Percentiles rank a stretch among this genome's conserved stretches.
Conservation (phyloP, 345 rosid species). For the Brassica incana region DNA sequence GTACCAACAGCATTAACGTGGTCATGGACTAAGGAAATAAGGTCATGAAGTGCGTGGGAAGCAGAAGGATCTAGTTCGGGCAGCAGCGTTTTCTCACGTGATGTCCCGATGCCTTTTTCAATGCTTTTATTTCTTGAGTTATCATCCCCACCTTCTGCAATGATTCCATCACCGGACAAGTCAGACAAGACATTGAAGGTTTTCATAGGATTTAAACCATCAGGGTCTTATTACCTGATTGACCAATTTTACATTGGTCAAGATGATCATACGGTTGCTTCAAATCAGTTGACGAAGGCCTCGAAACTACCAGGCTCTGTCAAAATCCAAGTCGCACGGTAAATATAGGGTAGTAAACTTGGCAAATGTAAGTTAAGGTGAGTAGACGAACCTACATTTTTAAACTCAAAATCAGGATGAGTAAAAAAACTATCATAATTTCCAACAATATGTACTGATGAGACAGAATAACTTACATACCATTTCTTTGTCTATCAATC, state of each 20-base stretch:
- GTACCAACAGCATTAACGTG: conserved; percentile 49
- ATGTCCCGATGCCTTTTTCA: conserved; percentile 38
- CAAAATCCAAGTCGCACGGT: conserved; percentile 25
- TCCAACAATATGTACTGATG: conserved; percentile 17
- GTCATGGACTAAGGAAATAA: conserved; percentile 77
- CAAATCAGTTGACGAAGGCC: conserved; percentile 24
- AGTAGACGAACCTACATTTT: conserved; percentile 5
- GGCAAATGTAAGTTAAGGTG: conserved; percentile 1
- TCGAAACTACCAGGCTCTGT: conserved; percentile 31
- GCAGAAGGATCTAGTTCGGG: conserved; percentile 52
- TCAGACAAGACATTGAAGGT: conserved; percentile 1
- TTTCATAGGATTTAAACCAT: conserved; percentile 12
- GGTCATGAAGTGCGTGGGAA: conserved; percentile 61
- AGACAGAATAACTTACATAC: conserved; percentile 48
- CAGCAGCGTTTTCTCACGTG: conserved; percentile 36
- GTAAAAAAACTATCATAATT: conserved; percentile 19
- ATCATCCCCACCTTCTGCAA: conserved; percentile 40
- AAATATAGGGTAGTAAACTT: conserved; percentile 8
- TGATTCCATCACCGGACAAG: conserved; percentile 13
- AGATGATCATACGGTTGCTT: conserved; percentile 18
- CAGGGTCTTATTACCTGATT: conserved; percentile 34
- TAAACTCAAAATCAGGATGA: conserved; percentile 2
- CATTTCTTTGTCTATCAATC: conserved; percentile 87
- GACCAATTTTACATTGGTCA: conserved; percentile 24
- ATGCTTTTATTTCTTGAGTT: conserved; percentile 33